Evolutionary conservation across 768 basidiomycete genomes (phyloP), one percentile per base, ranked within the genome.

Genomic region (Psilocybe cyanescens): DNA sequence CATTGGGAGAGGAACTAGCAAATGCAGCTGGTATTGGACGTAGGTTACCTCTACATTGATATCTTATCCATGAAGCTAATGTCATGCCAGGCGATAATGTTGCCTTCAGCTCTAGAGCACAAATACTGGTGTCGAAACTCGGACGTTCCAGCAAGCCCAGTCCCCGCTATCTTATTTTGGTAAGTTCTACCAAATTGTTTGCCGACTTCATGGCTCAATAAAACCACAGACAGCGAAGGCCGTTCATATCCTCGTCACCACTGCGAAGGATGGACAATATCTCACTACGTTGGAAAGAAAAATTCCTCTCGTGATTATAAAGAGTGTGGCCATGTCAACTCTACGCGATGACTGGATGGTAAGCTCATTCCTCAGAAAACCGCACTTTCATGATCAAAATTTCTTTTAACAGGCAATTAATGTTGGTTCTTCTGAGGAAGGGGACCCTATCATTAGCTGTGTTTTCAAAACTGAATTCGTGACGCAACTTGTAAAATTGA

Each of bases 321-420:
- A 88, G 72, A 87, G 85, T 59, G 86, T 99, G 55, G 86, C 86
- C 1, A 82, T 98, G 85, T 95, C 97, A 9, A 95, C 83, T 74
- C 76, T 99, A 28, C 82, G 93, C 52, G 97, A 99, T 65, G 97
- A 99, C 71, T 99, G 96, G 92, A 82, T 99, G 76, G 95, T 94
- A 75, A 62, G 85, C 28, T 33, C 55, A 9, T 50, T 31, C 37
- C 54, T 8, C 33, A 3, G 47, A 29, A 39, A 47, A 49, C 1
- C 33, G 70, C 37, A 71, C 11, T 0, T 11, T 29, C 16, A 44
- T 17, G 35, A 16, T 1, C 1, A 24, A 24, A 24, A 24, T 30
- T 12, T 12, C 2, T 7, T 17, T 44, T 28, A 28, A 17, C 64
- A 95, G 95, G 86, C 83, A 1, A 75, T 99, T 70, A 96, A 96